A percentile compares a stretch with the other conserved stretches of the same genome.
Evolutionary conservation across 1,284 basidiomycete genomes (phyloP).

Genomic region (Austroboletus rostrupii): DNA sequence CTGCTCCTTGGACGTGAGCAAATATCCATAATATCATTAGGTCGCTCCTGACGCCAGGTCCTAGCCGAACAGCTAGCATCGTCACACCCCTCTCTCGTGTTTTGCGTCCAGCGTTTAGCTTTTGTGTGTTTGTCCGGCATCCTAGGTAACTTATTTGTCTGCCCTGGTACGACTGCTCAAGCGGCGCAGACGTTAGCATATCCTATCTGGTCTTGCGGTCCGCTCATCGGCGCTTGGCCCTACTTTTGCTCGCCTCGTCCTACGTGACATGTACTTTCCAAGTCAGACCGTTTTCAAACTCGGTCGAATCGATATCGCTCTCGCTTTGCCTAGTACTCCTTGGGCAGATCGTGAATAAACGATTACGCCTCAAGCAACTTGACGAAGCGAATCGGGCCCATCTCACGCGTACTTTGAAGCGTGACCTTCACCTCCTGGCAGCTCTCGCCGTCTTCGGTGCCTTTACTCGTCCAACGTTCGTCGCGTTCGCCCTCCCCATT

Average conservation of each 20-base stretch:
- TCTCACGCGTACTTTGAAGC: constrained; percentile 3
- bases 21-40: constrained; percentile 1
- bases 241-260: constrained; percentile 38
- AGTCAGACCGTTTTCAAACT: constrained; percentile 40
- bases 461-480: constrained; percentile 38
- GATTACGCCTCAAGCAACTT: not conserved
- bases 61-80: constrained; percentile 11
- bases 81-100: constrained; percentile 24
- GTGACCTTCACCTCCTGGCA: constrained; percentile 23
- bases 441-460: constrained; percentile 25
- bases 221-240: constrained; percentile 18
- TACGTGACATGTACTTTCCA: constrained; percentile 38
- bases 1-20: constrained; percentile 25
- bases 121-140: constrained; percentile 33
- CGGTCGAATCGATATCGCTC: constrained; percentile 34
- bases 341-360: constrained; percentile 10
- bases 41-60: constrained; percentile 8
- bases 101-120: constrained; percentile 29
- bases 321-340: constrained; percentile 28
- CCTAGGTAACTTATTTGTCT: constrained; percentile 28
- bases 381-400: not conserved
- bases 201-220: constrained; percentile 23
- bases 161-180: constrained; percentile 5
- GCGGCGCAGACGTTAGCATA: constrained; percentile 30
- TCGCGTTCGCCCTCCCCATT: constrained; percentile 33